Evolutionary conservation across 768 basidiomycete species (phyloP).

Genomic region (Phlebiopsis flavidoalba): DNA sequence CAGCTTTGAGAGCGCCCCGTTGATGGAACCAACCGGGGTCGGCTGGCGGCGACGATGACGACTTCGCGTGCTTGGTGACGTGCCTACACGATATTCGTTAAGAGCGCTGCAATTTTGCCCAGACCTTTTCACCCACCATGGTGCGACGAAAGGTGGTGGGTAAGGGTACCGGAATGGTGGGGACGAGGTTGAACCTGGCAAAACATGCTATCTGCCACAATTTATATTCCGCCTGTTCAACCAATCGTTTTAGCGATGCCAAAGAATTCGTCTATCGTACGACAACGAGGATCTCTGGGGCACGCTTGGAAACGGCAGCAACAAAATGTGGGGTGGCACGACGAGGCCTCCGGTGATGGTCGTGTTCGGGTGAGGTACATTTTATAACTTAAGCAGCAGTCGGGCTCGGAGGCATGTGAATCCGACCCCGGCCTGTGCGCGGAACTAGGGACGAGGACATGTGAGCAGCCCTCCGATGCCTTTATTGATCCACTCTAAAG

Average conservation of each 20-base stretch:
- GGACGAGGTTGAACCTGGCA: conserved; percentile 1
- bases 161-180: conserved; percentile 7
- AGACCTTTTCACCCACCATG: conserved; percentile 4
- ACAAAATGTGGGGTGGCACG: conserved; percentile 7
- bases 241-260: conserved; percentile 5
- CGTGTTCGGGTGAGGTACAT: background rate
- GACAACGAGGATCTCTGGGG: conserved; percentile 1
- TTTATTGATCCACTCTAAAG: conserved; percentile 19
- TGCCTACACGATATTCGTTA: background rate
- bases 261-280: conserved; percentile 11
- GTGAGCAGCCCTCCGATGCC: conserved; percentile 3
- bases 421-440: background rate
- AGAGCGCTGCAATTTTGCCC: background rate
- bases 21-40: conserved; percentile 95
- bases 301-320: background rate
- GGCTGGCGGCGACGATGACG: conserved; percentile 89
- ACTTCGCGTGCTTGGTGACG: conserved; percentile 58
- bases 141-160: conserved; percentile 8
- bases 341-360: background rate
- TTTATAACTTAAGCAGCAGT: conserved; percentile 1
- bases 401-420: background rate
- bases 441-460: background rate
- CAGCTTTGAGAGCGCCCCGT: conserved; percentile 76
- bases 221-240: conserved; percentile 2
- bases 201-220: conserved; percentile 2